A percentile compares a stretch with the other conserved stretches of the same genome.
These are phyloP conservation scores for Diaporthe ilicicola DNA, from an alignment of 2,329 filamentous ascomycete genomes.

Conservation along the genomic window DNA sequence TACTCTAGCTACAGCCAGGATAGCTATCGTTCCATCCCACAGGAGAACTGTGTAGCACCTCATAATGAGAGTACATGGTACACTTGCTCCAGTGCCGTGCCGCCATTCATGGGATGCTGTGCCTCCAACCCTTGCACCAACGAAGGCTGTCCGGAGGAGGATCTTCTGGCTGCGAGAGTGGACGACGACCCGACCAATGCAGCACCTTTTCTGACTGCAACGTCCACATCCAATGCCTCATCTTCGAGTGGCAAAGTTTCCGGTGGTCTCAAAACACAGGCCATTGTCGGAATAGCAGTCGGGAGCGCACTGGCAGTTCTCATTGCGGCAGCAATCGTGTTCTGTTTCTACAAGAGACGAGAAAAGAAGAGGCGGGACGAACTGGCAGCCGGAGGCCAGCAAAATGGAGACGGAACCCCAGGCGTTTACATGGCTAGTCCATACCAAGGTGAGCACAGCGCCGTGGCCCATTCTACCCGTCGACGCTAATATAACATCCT, in stretches of 20 bases:
- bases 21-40: conserved; percentile 39
- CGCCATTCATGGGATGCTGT: conserved; percentile 53
- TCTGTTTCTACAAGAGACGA: background rate
- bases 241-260: background rate
- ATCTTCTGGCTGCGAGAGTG: conserved; percentile 40
- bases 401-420: background rate
- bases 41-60: conserved; percentile 43
- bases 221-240: background rate
- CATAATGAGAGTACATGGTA: conserved; percentile 43
- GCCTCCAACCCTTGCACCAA: conserved; percentile 43
- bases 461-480: background rate
- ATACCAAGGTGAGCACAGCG: conserved; percentile 23
- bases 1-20: conserved; percentile 41
- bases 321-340: background rate
- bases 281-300: conserved; percentile 34
- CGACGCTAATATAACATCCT: background rate
- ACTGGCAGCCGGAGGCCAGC: background rate
- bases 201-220: conserved; percentile 34
- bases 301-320: conserved; percentile 28
- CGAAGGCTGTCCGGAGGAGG: conserved; percentile 36
- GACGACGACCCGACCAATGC: conserved; percentile 35
- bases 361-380: background rate
- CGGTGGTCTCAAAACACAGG: conserved; percentile 28
- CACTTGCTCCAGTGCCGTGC: conserved; percentile 40
- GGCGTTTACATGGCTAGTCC: conserved; percentile 25